Conservation (phyloP, 2,329 filamentous ascomycete genomes). For the Ilyonectria destructans region DNA sequence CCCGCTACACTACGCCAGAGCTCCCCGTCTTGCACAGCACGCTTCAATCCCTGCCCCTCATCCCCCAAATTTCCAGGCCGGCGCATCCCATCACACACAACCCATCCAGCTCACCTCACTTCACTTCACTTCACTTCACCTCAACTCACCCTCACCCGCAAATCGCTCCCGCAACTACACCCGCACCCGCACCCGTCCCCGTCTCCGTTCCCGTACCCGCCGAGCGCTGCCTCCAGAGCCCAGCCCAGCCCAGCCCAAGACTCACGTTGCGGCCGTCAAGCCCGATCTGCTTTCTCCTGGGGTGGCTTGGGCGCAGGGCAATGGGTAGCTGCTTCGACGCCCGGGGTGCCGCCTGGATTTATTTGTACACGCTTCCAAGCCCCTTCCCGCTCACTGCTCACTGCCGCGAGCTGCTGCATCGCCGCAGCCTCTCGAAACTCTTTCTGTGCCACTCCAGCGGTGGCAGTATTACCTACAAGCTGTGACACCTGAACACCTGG, state of each 20-base stretch:
- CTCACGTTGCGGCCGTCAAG: conserved; percentile 36
- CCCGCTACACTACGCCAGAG: conserved; percentile 13
- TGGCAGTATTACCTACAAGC: conserved; percentile 49
- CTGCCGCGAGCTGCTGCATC: conserved; percentile 47
- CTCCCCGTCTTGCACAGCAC: too few relatives aligned
- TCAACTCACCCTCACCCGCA: conserved; percentile 14
- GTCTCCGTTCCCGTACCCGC: conserved; percentile 29
- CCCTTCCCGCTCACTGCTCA: conserved; percentile 38
- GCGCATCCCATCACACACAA: conserved; percentile 14
- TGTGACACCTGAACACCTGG: conserved; percentile 49
- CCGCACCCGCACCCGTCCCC: conserved; percentile 24
- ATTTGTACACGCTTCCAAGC: conserved; percentile 32
- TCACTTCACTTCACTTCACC: conserved; percentile 13
- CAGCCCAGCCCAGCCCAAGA: conserved; percentile 33
- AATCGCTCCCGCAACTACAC: conserved; percentile 8
- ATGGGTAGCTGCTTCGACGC: conserved; percentile 46
- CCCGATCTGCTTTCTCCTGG: conserved; percentile 37
- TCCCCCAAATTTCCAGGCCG: conserved; percentile 21
- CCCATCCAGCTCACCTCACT: conserved; percentile 4
- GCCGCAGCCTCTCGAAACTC: conserved; percentile 49
- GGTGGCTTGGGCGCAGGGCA: conserved; percentile 46
- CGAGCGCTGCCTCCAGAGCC: neutral
- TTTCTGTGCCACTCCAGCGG: conserved; percentile 48
- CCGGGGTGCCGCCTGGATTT: conserved; percentile 37
- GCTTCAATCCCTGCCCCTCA: conserved; percentile 10